Percentiles rank a stretch among this genome's conserved stretches.
These are phyloP conservation scores for Phallus indusiatus DNA, from an alignment of 768 basidiomycete genomes.

Conservation along the genomic window DNA sequence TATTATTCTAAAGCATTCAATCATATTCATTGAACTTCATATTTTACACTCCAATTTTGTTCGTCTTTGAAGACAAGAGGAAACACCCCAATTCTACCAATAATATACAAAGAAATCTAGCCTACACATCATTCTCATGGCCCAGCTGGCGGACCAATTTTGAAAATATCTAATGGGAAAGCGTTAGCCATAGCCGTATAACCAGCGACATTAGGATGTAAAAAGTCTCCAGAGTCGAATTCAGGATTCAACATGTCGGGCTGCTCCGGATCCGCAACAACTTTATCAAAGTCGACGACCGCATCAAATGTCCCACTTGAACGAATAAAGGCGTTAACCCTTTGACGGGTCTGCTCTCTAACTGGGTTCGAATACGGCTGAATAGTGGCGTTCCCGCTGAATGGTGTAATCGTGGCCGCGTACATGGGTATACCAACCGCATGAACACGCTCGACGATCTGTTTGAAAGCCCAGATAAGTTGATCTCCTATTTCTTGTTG, in stretches of 20 bases:
- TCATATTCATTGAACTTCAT: too few species aligned
- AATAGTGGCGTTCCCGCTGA: conserved; percentile 24
- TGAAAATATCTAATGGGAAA: conserved; percentile 33
- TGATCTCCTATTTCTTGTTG: conserved; percentile 31
- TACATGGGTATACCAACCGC: conserved; percentile 34
- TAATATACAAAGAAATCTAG: too few species aligned
- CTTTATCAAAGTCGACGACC: conserved; percentile 38
- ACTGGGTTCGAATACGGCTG: conserved; percentile 30
- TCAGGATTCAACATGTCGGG: conserved; percentile 27
- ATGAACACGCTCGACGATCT: conserved; percentile 35
- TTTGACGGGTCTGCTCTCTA: conserved; percentile 32
- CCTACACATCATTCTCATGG: too few species aligned
- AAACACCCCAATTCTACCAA: too few species aligned
- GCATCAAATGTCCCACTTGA: conserved; percentile 34
- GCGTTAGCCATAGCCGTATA: conserved; percentile 33
- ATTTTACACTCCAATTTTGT: too few species aligned
- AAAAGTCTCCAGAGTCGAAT: conserved; percentile 37
- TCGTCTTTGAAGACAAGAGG: too few species aligned
- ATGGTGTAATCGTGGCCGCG: conserved; percentile 43
- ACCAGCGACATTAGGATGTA: conserved; percentile 40
- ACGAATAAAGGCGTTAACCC: conserved; percentile 35
- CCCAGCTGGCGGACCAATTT: neutral
- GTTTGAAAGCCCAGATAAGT: conserved; percentile 36
- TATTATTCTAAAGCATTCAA: too few species aligned
- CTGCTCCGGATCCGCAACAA: conserved; percentile 28